Evolutionary conservation across 1,284 basidiomycete species (phyloP), one percentile per base, ranked within the genome.

Genomic region (Ustilago nuda): DNA sequence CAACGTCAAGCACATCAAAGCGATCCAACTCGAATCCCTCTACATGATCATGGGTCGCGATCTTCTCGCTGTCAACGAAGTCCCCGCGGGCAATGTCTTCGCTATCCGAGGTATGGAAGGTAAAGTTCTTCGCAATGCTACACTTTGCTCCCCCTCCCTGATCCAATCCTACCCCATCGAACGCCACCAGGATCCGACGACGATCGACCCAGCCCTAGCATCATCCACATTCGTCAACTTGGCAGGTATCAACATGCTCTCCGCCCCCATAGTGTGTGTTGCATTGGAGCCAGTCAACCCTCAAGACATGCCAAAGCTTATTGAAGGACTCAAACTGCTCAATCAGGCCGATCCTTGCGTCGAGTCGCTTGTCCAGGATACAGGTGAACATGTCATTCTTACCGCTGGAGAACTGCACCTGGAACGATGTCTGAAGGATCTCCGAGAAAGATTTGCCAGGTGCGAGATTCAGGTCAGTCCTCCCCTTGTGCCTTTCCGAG

Each of bases 1-100:
- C 36, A 84, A 84, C 86, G 87, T 86, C n/a, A 90, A 90, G 73
- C 90, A 93, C 83, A 80, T 95, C 54, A 70, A 89, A n/a, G 86
- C 88, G 9, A 89, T 92, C 17, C 89, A 87, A 23, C 90, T 95
- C 6, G 90, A 92, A 70, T 91, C 91, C 7, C 87, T 99, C 61
- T 99, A 98, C 87, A 91, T 93, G 78, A 98, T 99, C 93, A 99
- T 99, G 97, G 97, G 97, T 3, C 89, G 94, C 45, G 95, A 98
- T 82, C 89, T 99, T 19, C 90, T 94, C 0, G 89, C 92, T 0
- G 94, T 98, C 4, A 89, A 92, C 48, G 89, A 89, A 71, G 94
- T 99, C 0, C 90, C 90, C n/a, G 95, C 97, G 0, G 97, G 97
- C 12, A 96, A 98, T 84, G 93, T 97, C 2, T 99, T 98, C 81